Evolutionary conservation across 176 grass and related monocot species (phyloP), one percentile per base, ranked within the genome.

Genomic region (Zea luxurians): DNA sequence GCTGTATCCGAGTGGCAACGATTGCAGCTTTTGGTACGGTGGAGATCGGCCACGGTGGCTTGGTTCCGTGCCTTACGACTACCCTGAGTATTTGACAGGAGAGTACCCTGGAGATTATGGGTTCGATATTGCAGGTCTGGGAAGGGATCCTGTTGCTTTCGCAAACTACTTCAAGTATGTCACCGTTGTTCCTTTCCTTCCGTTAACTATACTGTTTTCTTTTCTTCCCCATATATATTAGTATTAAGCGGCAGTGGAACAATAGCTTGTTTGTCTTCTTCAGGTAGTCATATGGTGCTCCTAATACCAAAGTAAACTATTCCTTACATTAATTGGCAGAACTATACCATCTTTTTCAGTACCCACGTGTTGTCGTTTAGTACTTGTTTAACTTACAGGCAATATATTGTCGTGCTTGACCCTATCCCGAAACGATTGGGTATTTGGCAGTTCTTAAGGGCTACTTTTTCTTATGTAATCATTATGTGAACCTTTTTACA

Each of bases 161-260:
- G 55, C 77, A 79, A 94, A 90, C 40, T 97, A 97, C 70, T 97
- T 97, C 48, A 97, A 93, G 91, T 97, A 94, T 82, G 83, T 82
- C 60, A 42, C 64, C 3, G 10, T 4, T 82, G 37, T 60, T 76
- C 37, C 48, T 59, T 55, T 7, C 71, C n/a, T 38, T 68, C 35
- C 18, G 17, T 64, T 18, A n/a, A 17, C 35, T 15, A 5, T n/a
- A 52, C 16, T 21, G 9, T 11, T 10, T 66, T 78, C 2, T 40
- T 48, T 13, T 5, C 0, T 21, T 8, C 10, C 6, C 4, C 15
- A 2, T 34, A 8, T 49, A 2, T 34, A 8, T 49, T 8, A 40
- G 38, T 40, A 40, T n/a, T 2, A 16, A 21, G 6, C 4, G 10
- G 8, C 37, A 42, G 13, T 15, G 4, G 10, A 54, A 54, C 16